phyloP scores from a whole-genome alignment of 139 green algal genomes.

The Bryopsis sp. region DNA sequence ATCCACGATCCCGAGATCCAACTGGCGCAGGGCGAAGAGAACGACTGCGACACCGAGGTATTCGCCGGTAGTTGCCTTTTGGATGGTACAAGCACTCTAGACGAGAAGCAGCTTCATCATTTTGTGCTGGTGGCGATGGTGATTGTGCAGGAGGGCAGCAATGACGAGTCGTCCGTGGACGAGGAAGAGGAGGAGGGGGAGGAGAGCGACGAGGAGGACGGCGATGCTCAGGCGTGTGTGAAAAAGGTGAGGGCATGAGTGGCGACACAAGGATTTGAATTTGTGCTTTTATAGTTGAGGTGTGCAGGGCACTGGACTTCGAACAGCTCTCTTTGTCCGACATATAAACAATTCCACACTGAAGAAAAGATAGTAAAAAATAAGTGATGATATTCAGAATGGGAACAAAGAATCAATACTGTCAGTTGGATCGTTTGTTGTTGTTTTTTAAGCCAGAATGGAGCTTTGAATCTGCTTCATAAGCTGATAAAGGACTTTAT shows the following conservation, averaged over 20 bases:
- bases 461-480: no score
- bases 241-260: slow-evolving; percentile 18
- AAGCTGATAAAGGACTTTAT: no score
- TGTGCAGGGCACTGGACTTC: background rate
- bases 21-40: background rate
- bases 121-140: background rate
- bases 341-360: no score
- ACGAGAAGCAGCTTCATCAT: background rate
- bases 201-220: slow-evolving; percentile 29
- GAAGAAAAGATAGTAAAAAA: no score
- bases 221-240: slow-evolving; percentile 20
- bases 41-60: background rate
- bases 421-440: no score
- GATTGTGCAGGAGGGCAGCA: background rate
- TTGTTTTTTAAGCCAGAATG: no score
- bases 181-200: slow-evolving; percentile 30
- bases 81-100: background rate
- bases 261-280: background rate
- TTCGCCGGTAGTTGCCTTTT: background rate
- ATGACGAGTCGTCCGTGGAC: slow-evolving; percentile 14
- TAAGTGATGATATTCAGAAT: no score
- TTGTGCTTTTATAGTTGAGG: background rate
- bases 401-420: no score
- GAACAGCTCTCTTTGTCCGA: no score
- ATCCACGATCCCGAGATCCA: slow-evolving; percentile 83